These are phyloP conservation scores for Skeletonema menzelii DNA, from an alignment of 108 stramenopile species.

Conservation along the genomic window DNA sequence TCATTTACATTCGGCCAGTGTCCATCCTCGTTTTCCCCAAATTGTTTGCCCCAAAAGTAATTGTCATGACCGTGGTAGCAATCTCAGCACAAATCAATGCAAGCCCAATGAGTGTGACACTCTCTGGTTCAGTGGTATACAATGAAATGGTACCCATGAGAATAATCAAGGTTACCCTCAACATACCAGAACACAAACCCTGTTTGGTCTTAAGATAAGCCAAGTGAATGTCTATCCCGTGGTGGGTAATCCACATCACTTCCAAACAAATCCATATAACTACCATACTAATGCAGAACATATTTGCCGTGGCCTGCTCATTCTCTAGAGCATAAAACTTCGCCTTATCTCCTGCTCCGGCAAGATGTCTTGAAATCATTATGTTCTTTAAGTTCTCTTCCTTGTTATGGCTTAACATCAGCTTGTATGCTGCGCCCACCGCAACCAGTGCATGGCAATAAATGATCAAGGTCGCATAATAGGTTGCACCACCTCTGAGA, in stretches of 20 bases:
- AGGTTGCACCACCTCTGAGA: constrained; percentile 19
- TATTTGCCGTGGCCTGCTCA: constrained; percentile 36
- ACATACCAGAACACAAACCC: constrained; percentile 2
- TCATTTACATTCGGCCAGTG: background rate
- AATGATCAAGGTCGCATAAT: constrained; percentile 23
- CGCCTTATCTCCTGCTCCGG: background rate
- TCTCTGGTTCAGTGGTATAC: constrained; percentile 36
- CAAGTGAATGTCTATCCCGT: constrained; percentile 11
- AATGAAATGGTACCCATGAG: constrained; percentile 40
- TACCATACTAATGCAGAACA: constrained; percentile 47
- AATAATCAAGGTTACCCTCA: constrained; percentile 18
- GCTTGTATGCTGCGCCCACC: constrained; percentile 51
- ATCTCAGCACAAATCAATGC: background rate
- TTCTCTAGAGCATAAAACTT: background rate
- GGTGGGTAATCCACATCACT: constrained; percentile 42
- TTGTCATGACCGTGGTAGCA: background rate
- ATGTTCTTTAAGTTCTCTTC: constrained; percentile 1
- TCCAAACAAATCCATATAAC: constrained; percentile 45
- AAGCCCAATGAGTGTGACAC: constrained; percentile 38
- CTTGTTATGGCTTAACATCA: constrained; percentile 42
- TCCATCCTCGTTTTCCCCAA: background rate
- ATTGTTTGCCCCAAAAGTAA: background rate
- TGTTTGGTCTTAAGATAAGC: background rate
- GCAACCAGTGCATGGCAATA: constrained; percentile 48
- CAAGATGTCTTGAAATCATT: background rate